These are phyloP conservation scores for Pseudonitzschia multiseries DNA, from an alignment of 108 stramenopile species.

Conservation along the genomic window DNA sequence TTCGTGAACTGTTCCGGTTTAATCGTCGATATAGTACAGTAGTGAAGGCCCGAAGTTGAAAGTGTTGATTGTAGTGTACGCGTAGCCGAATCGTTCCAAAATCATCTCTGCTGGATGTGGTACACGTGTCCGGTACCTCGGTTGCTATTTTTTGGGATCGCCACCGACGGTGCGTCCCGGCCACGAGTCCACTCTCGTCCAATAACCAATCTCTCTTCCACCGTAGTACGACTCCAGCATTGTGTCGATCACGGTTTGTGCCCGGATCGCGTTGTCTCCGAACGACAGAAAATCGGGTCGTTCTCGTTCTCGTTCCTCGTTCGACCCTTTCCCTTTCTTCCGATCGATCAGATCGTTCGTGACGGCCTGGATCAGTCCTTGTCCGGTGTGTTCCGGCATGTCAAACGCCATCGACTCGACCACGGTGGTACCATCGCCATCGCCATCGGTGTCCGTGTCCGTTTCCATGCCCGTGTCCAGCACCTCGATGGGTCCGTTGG, in stretches of 20 bases:
- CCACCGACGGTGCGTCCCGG: slow-evolving; percentile 11
- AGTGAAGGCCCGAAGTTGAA: too few species aligned
- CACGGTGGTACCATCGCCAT: slow-evolving; percentile 33
- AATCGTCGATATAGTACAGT: too few species aligned
- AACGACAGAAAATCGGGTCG: slow-evolving; percentile 31
- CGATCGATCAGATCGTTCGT: slow-evolving; percentile 41
- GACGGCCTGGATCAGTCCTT: slow-evolving; percentile 58
- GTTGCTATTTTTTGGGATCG: not conserved
- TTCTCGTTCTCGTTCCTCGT: not conserved
- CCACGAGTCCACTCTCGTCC: slow-evolving; percentile 34
- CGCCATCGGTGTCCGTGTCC: too few species aligned
- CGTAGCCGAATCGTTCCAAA: too few species aligned
- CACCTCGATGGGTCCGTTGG: slow-evolving; percentile 48
- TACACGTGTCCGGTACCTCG: too few species aligned
- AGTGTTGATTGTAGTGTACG: too few species aligned
- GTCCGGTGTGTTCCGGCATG: slow-evolving; percentile 54
- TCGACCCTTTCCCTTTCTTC: not conserved
- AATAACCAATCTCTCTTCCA: slow-evolving; percentile 59
- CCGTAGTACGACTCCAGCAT: slow-evolving; percentile 56
- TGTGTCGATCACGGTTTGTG: slow-evolving; percentile 51
- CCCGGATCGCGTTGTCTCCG: slow-evolving; percentile 56
- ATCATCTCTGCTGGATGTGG: too few species aligned
- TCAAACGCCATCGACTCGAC: slow-evolving; percentile 41
- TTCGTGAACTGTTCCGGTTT: too few species aligned
- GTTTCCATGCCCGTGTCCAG: too few species aligned